Evolutionary conservation across 306 rosid genomes (phyloP), one percentile per base, ranked within the genome.

Genomic region (Vigna radiata): DNA sequence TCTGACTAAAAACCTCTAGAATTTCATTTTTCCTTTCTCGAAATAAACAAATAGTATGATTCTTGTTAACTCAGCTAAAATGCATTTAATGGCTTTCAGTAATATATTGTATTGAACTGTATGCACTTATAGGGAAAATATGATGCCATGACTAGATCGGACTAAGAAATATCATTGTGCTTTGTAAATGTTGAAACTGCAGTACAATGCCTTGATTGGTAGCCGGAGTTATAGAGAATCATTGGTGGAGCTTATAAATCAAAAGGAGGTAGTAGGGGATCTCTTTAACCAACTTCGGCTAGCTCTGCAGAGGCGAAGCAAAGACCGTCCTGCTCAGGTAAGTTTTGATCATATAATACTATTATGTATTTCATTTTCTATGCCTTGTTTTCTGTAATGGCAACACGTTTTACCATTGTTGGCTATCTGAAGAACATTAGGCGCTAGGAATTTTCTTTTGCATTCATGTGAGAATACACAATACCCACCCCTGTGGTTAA

Each of bases 261-360:
- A 95, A 77, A 95, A 95, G 89, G 97, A 95, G 85, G 87, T 85
- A 16, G 88, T 91, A 41, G 99, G 97, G 50, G 97, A 95, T 87
- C 96, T 89, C 77, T 95, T 95, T 74, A 92, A 95, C 84, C 99
- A 95, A 85, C 96, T 92, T 73, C 97, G 99, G 71, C 92, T 95
- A 49, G 99, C 99, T 60, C 75, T 86, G 48, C 99, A 95, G 71
- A 95, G 99, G 87, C 93, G 97, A 48, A 77, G 64, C 63, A 81
- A 83, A 67, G 92, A 76, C 27, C 96, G 99, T 36, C 99, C 99
- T 76, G 99, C 99, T 83, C 98, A 95, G 81, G 98, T 95, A 89
- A 86, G 92, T 66, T 80, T 76, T 71, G 84, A 21, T 62, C 67
- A 62, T 43, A 67, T 39, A 68, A 15, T 52, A 72, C 37, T 60